These are phyloP conservation scores for Heritiera fomes DNA, from an alignment of 345 rosid species.

Conservation along the genomic window DNA sequence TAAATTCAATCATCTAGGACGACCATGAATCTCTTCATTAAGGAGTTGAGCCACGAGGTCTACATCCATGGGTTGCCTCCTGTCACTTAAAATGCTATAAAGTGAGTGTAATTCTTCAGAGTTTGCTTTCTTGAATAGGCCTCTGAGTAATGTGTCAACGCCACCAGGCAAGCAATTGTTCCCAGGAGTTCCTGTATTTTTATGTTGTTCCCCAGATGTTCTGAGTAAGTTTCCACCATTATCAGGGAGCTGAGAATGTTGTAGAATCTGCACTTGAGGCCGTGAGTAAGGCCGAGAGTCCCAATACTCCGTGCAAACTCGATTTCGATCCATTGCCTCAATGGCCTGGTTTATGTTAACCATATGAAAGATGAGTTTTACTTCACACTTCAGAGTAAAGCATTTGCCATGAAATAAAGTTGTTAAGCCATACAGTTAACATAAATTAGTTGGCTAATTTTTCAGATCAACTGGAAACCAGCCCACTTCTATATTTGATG, in stretches of 20 bases:
- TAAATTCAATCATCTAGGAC: slow-evolving; percentile 39
- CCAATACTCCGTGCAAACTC: slow-evolving; percentile 94
- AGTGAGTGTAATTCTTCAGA: slow-evolving; percentile 60
- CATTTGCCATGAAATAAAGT: neutral
- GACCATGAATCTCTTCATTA: slow-evolving; percentile 56
- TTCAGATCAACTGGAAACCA: neutral
- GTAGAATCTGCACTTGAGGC: slow-evolving; percentile 69
- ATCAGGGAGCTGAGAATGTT: slow-evolving; percentile 38
- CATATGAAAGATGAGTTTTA: slow-evolving; percentile 6
- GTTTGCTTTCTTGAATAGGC: slow-evolving; percentile 73
- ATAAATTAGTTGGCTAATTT: neutral
- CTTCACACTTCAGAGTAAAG: neutral
- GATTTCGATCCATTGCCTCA: slow-evolving; percentile 78
- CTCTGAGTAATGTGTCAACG: slow-evolving; percentile 43
- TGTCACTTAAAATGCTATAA: slow-evolving; percentile 39
- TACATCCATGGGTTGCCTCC: slow-evolving; percentile 35
- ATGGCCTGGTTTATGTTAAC: slow-evolving; percentile 54
- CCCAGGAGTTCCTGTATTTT: slow-evolving; percentile 18
- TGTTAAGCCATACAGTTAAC: neutral
- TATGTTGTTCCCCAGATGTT: slow-evolving; percentile 31
- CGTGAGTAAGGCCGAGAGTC: slow-evolving; percentile 91
- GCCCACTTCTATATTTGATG: neutral
- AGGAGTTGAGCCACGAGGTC: slow-evolving; percentile 51
- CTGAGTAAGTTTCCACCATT: slow-evolving; percentile 24
- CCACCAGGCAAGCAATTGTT: slow-evolving; percentile 35